A percentile compares a stretch with the other conserved stretches of the same genome.
Evolutionary conservation across 306 rosid genomes (phyloP).

Genomic region (Pueraria montana): DNA sequence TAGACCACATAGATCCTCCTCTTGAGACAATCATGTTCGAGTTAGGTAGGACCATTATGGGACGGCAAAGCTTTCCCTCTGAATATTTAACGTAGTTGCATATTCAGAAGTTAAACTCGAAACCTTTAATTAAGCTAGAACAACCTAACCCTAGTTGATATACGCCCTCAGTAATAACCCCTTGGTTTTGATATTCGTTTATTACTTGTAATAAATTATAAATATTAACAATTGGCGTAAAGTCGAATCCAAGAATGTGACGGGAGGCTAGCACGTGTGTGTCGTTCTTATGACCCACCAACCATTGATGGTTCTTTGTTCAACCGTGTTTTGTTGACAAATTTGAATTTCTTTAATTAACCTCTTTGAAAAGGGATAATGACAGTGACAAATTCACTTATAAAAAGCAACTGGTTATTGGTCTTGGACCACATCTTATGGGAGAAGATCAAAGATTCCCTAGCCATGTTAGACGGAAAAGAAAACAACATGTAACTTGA

Average conservation of each 20-base stretch:
- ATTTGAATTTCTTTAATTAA: conserved; percentile 18
- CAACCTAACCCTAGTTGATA: too few species aligned
- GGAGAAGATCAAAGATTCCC: not conserved
- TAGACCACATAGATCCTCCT: too few species aligned
- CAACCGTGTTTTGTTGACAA: conserved; percentile 22
- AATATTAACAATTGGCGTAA: not conserved
- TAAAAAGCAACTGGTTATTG: conserved; percentile 14
- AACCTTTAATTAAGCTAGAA: too few species aligned
- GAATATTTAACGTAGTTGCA: too few species aligned
- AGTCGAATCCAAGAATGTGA: conserved; percentile 12
- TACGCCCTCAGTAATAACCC: too few species aligned
- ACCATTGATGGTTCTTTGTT: conserved; percentile 13
- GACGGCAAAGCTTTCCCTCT: too few species aligned
- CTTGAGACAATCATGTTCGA: too few species aligned
- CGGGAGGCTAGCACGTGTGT: conserved; percentile 44
- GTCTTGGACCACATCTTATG: not conserved
- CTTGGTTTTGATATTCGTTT: too few species aligned
- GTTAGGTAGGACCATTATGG: too few species aligned
- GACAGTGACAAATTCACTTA: conserved; percentile 27
- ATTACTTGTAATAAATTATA: too few species aligned
- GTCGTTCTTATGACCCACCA: conserved; percentile 22
- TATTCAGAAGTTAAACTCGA: too few species aligned
- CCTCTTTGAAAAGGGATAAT: conserved; percentile 16
- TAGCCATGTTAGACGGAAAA: not conserved
- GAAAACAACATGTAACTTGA: not conserved